A percentile compares a stretch with the other conserved stretches of the same genome.
phyloP scores from a whole-genome alignment of 768 basidiomycete species.

The Pleurotus platypus region DNA sequence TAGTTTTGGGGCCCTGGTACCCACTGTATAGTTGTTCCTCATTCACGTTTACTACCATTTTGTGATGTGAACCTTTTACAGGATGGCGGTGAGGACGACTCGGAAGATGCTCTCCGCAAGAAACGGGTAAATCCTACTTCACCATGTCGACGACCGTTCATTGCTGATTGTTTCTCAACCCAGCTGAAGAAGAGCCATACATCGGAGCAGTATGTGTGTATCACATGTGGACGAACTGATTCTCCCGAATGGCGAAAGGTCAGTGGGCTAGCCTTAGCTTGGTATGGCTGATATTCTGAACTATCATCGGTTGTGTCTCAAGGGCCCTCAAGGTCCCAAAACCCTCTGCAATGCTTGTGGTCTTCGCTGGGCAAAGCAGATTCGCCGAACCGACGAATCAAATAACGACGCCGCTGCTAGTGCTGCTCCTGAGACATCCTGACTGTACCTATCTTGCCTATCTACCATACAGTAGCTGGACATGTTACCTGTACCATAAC shows the following conservation, averaged over 20 bases:
- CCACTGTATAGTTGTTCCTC: no score
- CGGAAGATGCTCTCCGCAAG: slow-evolving; percentile 52
- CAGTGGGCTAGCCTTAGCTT: slow-evolving; percentile 10
- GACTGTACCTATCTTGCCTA: background rate
- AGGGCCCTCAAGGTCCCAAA: slow-evolving; percentile 94
- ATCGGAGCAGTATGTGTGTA: slow-evolving; percentile 78
- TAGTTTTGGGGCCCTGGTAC: background rate
- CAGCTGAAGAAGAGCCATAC: slow-evolving; percentile 46
- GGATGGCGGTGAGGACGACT: slow-evolving; percentile 34
- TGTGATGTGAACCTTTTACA: no score
- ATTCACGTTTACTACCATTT: no score
- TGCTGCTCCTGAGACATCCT: background rate
- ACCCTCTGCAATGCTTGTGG: slow-evolving; percentile 98
- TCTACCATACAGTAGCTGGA: no score
- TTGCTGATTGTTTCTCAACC: background rate
- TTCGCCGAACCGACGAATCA: slow-evolving; percentile 19
- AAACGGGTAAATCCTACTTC: slow-evolving; percentile 49
- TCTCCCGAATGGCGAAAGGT: slow-evolving; percentile 98
- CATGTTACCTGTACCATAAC: no score
- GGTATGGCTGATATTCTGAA: slow-evolving; percentile 1
- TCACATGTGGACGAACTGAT: slow-evolving; percentile 91
- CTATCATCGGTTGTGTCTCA: background rate
- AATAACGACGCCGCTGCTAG: slow-evolving; percentile 2
- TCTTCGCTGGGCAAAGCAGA: slow-evolving; percentile 83
- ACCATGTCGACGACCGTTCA: background rate